A percentile compares a stretch with the other conserved stretches of the same genome.
These are phyloP conservation scores for Thoreauomyces humboldtii DNA, from an alignment of 192 early-diverging fungal species.

Conservation along the genomic window DNA sequence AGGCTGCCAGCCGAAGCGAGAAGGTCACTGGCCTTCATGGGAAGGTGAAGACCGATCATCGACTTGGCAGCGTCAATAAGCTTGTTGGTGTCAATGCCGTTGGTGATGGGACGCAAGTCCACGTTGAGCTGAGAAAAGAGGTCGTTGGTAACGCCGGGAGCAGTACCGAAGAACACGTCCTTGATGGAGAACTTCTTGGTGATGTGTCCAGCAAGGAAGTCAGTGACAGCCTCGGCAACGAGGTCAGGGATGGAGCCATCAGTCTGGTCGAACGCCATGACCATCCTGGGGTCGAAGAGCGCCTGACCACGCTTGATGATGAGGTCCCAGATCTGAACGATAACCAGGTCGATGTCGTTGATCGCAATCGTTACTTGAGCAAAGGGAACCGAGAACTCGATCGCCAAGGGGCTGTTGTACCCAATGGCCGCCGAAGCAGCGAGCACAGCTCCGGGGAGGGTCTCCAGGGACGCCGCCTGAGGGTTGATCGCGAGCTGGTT, in stretches of 20 bases:
- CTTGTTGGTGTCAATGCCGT: slow-evolving; percentile 10
- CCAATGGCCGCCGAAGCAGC: slow-evolving; percentile 11
- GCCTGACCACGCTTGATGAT: slow-evolving; percentile 17
- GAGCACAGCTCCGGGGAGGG: slow-evolving; percentile 18
- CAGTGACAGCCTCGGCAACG: slow-evolving; percentile 19
- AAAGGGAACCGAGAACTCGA: slow-evolving; percentile 32
- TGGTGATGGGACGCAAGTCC: slow-evolving; percentile 14
- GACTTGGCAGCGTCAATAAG: slow-evolving; percentile 14
- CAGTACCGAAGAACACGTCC: slow-evolving; percentile 27
- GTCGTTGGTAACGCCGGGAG: slow-evolving; percentile 20
- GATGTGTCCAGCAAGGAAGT: slow-evolving; percentile 26
- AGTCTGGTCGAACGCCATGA: slow-evolving; percentile 15
- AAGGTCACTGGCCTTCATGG: slow-evolving; percentile 9
- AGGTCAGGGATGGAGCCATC: slow-evolving; percentile 25
- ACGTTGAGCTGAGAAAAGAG: slow-evolving; percentile 24
- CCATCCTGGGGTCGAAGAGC: slow-evolving; percentile 10
- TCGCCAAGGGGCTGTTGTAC: slow-evolving; percentile 34
- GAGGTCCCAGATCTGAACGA: slow-evolving; percentile 23
- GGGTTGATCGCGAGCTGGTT: slow-evolving; percentile 17
- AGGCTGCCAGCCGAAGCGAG: background rate
- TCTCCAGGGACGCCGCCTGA: slow-evolving; percentile 17
- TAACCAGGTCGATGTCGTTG: slow-evolving; percentile 10
- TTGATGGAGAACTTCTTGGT: slow-evolving; percentile 7
- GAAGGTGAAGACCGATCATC: slow-evolving; percentile 26
- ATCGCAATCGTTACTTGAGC: slow-evolving; percentile 14